Conservation (phyloP, 2,329 filamentous ascomycete genomes). For the Penicillium sp. region DNA sequence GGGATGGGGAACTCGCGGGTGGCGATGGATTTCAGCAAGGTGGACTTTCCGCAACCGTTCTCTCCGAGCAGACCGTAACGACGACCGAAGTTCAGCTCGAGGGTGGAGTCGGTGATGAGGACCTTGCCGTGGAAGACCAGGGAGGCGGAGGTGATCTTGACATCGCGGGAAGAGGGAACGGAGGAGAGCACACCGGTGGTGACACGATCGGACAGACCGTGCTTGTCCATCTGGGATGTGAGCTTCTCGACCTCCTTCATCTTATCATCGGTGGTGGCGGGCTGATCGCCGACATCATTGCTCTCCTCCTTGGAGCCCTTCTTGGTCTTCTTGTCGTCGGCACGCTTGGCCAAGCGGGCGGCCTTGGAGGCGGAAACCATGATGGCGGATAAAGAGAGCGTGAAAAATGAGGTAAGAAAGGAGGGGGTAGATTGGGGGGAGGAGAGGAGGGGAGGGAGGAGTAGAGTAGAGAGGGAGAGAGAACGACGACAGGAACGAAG, state of each 20-base stretch:
- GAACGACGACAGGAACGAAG: conserved; percentile 20
- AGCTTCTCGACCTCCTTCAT: conserved; percentile 83
- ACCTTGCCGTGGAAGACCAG: conserved; percentile 98
- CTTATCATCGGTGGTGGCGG: conserved; percentile 73
- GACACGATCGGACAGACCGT: conserved; percentile 95
- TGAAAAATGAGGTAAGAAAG: conserved; percentile 18
- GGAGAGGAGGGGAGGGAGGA: conserved; percentile 12
- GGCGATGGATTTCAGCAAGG: conserved; percentile 92
- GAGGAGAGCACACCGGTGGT: conserved; percentile 96
- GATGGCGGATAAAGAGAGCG: conserved; percentile 30
- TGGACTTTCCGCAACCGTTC: conserved; percentile 99
- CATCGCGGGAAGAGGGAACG: conserved; percentile 81
- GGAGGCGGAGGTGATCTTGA: conserved; percentile 93
- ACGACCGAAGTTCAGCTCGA: conserved; percentile 91
- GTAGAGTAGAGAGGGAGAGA: conserved; percentile 16
- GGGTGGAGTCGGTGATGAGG: conserved; percentile 87
- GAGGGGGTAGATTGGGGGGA: conserved; percentile 7
- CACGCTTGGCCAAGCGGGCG: conserved; percentile 69
- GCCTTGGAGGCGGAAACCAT: conserved; percentile 74
- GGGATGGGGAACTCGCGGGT: conserved; percentile 94
- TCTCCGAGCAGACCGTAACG: conserved; percentile 95
- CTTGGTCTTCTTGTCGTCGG: conserved; percentile 60
- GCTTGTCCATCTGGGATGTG: conserved; percentile 90
- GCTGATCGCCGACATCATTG: conserved; percentile 69
- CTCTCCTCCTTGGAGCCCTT: conserved; percentile 68